Evolutionary conservation across 306 rosid genomes (phyloP).

Genomic region (Abrus precatorius): DNA sequence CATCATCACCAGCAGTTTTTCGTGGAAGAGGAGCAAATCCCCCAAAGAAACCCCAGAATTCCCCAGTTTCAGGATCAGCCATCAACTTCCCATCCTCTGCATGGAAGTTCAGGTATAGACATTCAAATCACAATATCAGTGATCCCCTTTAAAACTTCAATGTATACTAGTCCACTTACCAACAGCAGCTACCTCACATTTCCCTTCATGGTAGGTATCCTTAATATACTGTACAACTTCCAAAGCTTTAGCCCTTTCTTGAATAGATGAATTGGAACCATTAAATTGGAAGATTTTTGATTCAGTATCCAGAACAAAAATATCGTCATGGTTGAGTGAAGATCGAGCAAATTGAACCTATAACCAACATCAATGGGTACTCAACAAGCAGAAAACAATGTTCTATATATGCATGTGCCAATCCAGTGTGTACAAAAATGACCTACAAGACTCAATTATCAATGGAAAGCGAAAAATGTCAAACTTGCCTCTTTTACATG

Average conservation of each 20-base stretch:
- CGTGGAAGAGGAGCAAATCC: conserved; percentile 97
- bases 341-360: conserved; percentile 90
- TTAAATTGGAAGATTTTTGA: conserved; percentile 90
- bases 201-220: conserved; percentile 90
- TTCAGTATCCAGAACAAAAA: conserved; percentile 85
- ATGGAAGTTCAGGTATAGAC: conserved; percentile 36
- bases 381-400: conserved; percentile 39
- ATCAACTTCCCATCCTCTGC: conserved; percentile 94
- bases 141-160: conserved; percentile 33
- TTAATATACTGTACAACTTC: conserved; percentile 93
- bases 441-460: conserved; percentile 41
- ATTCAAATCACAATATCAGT: conserved; percentile 46
- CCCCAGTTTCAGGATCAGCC: conserved; percentile 96
- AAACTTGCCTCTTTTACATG: conserved; percentile 92
- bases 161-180: conserved; percentile 67
- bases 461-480: conserved; percentile 33
- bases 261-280: conserved; percentile 91
- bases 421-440: conserved; percentile 2
- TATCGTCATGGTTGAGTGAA: conserved; percentile 90
- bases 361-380: conserved; percentile 43
- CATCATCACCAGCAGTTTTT: conserved; percentile 72
- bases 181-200: conserved; percentile 91
- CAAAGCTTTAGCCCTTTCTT: conserved; percentile 95
- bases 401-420: background rate
- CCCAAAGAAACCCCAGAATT: conserved; percentile 96